Evolutionary conservation across 2,329 filamentous ascomycete species (phyloP), one percentile per base, ranked within the genome.

Genomic region (Polychaeton citri): DNA sequence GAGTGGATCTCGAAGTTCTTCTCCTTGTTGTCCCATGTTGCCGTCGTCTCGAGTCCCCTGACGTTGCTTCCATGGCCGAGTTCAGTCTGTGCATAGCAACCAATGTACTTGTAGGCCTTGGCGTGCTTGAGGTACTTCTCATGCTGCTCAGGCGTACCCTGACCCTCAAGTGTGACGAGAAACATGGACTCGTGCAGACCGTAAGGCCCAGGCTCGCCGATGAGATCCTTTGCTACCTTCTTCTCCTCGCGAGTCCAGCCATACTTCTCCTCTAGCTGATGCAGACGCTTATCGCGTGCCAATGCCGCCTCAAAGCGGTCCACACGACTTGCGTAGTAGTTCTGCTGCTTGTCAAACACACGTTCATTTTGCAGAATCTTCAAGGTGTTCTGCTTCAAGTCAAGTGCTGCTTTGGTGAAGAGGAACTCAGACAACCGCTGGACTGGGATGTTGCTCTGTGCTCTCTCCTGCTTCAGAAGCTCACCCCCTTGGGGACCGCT

Each of bases 61-160:
- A 84, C 81, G 46, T 87, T 86, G 12, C 76, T 81, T 12, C 81
- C 81, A 52, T 87, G 81, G 13, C 81, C 81, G 28, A 87, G 63
- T 58, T 87, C 81, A 0, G 81, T 87, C 59, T 87, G 81, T 6
- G 81, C 81, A 49, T 87, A 87, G 51, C 81, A 86, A 36, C 81
- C 81, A 45, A 85, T 80, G 49, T 76, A 73, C 52, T 83, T 66
- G 59, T 84, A 85, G 30, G 71, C 71, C 45, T 74, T 64, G 1
- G 81, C 80, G 24, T 65, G 72, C 52, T 80, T 72, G 21, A 84
- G 67, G 64, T 82, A 87, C 38, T 76, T 64, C 55, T 81, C 74
- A 48, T 81, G 76, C 54, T 87, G 82, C 52, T 81, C 79, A 0
- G 78, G 71, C 4, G 74, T 81, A 19, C 76, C 74, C 62, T 86